phyloP scores from a whole-genome alignment of 331 rosid genomes.

The Prunus yedoensis region DNA sequence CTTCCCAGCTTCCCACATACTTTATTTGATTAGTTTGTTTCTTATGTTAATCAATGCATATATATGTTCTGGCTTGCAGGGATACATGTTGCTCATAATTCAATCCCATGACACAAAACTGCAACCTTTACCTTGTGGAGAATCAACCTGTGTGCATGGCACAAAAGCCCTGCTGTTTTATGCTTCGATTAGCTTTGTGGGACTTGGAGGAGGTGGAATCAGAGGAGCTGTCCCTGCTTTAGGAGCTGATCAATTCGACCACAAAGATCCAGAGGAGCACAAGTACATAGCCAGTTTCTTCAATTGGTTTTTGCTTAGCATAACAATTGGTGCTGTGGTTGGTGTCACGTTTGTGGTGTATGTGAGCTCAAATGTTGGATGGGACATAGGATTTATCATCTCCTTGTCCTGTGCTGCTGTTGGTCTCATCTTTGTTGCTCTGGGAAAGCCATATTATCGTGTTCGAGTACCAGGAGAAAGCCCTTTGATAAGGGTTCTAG shows the following conservation, averaged over 20 bases:
- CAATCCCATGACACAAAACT: constrained; percentile 41
- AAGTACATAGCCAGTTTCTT: constrained; percentile 44
- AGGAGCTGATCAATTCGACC: constrained; percentile 59
- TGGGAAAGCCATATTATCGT: constrained; percentile 49
- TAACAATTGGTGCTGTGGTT: constrained; percentile 41
- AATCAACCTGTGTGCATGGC: constrained; percentile 44
- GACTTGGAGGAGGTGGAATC: constrained; percentile 60
- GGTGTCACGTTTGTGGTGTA: constrained; percentile 59
- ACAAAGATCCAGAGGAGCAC: constrained; percentile 37
- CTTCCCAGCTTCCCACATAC: background rate
- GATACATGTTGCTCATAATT: constrained; percentile 42
- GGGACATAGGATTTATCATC: constrained; percentile 53
- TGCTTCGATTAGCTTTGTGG: constrained; percentile 43
- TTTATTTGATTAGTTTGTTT: background rate
- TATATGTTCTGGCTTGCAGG: constrained; percentile 34
- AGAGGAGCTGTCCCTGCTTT: constrained; percentile 56
- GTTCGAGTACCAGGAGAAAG: constrained; percentile 41
- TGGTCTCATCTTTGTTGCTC: constrained; percentile 36
- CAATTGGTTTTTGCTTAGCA: constrained; percentile 56
- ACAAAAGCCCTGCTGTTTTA: constrained; percentile 41
- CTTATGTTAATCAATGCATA: background rate
- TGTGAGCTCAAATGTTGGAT: constrained; percentile 32
- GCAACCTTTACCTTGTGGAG: constrained; percentile 47
- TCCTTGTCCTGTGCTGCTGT: constrained; percentile 36
- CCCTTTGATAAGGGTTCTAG: constrained; percentile 41